Evolutionary conservation across 1,139 yeast genomes (phyloP), one percentile per base, ranked within the genome.

Genomic region (Kodamaea anthophila): DNA sequence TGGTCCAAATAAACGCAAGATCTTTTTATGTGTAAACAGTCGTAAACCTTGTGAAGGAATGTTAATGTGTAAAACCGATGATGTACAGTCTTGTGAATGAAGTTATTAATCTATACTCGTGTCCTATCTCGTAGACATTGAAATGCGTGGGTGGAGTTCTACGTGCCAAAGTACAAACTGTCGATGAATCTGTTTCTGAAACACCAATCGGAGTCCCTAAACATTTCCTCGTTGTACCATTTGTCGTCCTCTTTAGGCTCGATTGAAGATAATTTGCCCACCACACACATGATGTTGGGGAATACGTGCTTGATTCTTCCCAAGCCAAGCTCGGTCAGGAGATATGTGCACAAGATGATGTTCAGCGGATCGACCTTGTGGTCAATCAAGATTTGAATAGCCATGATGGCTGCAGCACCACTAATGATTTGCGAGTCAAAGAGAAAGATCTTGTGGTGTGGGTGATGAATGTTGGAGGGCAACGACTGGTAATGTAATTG

Each of bases 381-480:
- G 50, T 91, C 97, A 11, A 83, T 44, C 34, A 91, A 60, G 4
- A 91, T 88, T 44, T 87, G 93, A 26, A 86, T 74, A 0, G 96
- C 95, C 97, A 91, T 91, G 29, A 86, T 83, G 3, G 88, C 79
- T 0, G 95, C 95, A 0, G 96, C 94, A 2, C 97, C 98, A 26
- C 94, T 80, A 15, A 86, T 80, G 29, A 86, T 67, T 51, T 88
- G 96, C 0, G 95, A 83, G 49, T 91, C 97, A 47, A 85, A 73
- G 28, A 91, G 57, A 21, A 91, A 55, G 1, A 85, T 74, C 40
- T 70, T 74, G 30, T 65, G 63, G 24, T 44, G 35, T n/a, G 43
- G 42, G 9, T 37, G 39, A 34, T 30, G 26, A 39, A 43, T 30
- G 1, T 54, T 50, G 1, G 84, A 78, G 1, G 72, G 72, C 23